Conservation (phyloP, 2,329 filamentous ascomycete species). For the Fusarium hainanense region DNA sequence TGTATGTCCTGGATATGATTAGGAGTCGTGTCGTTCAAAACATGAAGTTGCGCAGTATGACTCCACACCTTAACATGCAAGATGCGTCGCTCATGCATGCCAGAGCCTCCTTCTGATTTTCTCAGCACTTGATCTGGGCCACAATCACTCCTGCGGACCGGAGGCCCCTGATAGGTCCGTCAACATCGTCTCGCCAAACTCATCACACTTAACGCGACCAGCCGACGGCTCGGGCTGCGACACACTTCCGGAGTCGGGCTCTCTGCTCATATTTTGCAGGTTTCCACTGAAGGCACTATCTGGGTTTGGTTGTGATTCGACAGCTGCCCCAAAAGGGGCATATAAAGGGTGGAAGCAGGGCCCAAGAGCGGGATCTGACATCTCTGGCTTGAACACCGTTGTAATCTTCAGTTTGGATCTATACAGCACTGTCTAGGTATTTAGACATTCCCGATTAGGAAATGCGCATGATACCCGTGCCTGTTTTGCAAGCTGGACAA, state of each 20-base stretch:
- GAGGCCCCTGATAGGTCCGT: constrained; percentile 4
- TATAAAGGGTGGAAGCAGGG: constrained; percentile 15
- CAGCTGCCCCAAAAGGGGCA: neutral
- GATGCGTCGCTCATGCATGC: neutral
- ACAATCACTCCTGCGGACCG: constrained; percentile 12
- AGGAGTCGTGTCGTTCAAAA: neutral
- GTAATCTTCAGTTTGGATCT: constrained; percentile 6
- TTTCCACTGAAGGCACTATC: constrained; percentile 5
- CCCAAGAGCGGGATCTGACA: constrained; percentile 14
- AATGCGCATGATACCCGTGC: constrained; percentile 22
- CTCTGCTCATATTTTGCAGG: constrained; percentile 10
- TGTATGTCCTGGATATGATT: constrained; percentile 21
- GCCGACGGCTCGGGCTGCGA: constrained; percentile 36
- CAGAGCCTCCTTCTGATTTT: neutral
- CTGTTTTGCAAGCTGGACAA: constrained; percentile 21
- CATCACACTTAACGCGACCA: constrained; percentile 36
- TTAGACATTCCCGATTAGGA: constrained; percentile 4
- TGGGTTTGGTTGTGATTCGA: constrained; percentile 2
- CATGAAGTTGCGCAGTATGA: constrained; percentile 5
- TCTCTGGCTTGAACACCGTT: constrained; percentile 36
- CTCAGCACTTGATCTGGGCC: neutral
- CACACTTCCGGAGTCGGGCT: constrained; percentile 16
- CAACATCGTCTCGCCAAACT: constrained; percentile 21
- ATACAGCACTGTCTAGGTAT: constrained; percentile 26
- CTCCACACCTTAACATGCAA: constrained; percentile 1